A percentile compares a stretch with the other conserved stretches of the same genome.
Conservation (phyloP, 1,284 basidiomycete species). For the Afroboletus lepidellus region DNA sequence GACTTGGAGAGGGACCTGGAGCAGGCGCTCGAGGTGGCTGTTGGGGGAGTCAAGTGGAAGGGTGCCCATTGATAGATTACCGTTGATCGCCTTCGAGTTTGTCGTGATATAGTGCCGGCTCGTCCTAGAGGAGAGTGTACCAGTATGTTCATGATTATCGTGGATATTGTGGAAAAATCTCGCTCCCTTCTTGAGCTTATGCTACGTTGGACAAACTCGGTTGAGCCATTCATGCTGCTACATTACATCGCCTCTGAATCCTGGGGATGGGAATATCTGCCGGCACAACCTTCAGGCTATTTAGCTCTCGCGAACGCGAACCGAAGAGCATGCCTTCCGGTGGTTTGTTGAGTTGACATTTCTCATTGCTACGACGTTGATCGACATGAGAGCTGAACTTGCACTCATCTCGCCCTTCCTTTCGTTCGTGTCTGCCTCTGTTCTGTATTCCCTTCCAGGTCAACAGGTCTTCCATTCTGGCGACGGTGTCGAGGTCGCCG, state of each 20-base stretch:
- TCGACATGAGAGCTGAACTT: background rate
- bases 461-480: background rate
- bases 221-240: too few relatives aligned
- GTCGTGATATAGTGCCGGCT: too few relatives aligned
- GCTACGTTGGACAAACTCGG: too few relatives aligned
- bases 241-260: background rate
- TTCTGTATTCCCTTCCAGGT: background rate
- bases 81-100: background rate
- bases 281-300: background rate
- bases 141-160: background rate
- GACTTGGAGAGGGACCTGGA: conserved; percentile 78
- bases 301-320: background rate
- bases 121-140: background rate
- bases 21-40: conserved; percentile 60
- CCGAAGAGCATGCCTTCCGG: background rate
- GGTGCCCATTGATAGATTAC: background rate
- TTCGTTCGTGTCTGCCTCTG: background rate
- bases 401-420: background rate
- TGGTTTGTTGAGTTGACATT: background rate
- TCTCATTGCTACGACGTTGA: background rate
- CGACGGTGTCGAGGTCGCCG: background rate
- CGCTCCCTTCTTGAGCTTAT: too few relatives aligned
- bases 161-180: background rate
- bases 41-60: conserved; percentile 3
- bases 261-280: background rate